These are phyloP conservation scores for Silene coronaria DNA, from an alignment of 179 eudicot genomes.

Conservation along the genomic window DNA sequence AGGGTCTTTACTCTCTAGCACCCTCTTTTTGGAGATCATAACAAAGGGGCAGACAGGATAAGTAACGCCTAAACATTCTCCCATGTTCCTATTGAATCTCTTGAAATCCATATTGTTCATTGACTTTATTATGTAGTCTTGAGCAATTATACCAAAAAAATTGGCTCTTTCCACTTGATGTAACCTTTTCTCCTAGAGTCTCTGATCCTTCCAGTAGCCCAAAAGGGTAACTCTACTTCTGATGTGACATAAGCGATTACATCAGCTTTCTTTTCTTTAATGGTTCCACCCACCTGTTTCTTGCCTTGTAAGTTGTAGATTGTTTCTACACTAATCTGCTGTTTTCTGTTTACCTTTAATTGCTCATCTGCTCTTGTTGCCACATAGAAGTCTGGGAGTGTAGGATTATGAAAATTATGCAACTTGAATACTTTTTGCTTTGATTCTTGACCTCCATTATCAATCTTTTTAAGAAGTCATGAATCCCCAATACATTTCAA, in stretches of 20 bases:
- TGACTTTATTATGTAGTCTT: not conserved
- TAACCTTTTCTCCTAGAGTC: not conserved
- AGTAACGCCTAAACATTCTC: conserved; percentile 9
- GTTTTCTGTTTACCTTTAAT: not conserved
- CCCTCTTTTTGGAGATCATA: not conserved
- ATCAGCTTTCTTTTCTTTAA: conserved; percentile 3
- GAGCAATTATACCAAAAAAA: not conserved
- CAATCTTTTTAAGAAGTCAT: not conserved
- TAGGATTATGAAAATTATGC: not conserved
- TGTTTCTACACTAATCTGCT: not conserved
- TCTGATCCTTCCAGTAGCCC: not conserved
- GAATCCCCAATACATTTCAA: not conserved
- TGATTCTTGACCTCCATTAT: not conserved
- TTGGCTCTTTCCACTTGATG: conserved; percentile 1
- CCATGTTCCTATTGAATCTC: conserved; percentile 8
- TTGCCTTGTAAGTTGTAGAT: conserved; percentile 1
- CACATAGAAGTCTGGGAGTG: not conserved
- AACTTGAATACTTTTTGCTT: not conserved
- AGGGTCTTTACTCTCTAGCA: not conserved
- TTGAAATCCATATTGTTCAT: not conserved
- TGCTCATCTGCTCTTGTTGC: not conserved
- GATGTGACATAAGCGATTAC: not conserved
- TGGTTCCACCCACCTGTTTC: not conserved
- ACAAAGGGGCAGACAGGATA: not conserved
- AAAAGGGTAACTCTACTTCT: conserved; percentile 1